These are phyloP conservation scores for Dioszegia crocea DNA, from an alignment of 768 basidiomycete species.

Conservation along the genomic window DNA sequence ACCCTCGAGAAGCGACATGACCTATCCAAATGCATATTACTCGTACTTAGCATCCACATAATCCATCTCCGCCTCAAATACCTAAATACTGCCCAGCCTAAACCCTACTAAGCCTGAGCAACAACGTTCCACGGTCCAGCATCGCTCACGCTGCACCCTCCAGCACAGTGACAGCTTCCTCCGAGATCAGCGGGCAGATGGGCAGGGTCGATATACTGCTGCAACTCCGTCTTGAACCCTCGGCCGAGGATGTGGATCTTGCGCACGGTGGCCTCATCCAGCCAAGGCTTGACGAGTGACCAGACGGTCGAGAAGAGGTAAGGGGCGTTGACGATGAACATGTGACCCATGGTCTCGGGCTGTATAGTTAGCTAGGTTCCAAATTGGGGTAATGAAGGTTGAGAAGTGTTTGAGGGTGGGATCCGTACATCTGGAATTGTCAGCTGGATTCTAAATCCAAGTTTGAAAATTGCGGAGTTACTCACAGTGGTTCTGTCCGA, in stretches of 20 bases:
- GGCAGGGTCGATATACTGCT: conserved; percentile 76
- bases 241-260: conserved; percentile 89
- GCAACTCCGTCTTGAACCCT: conserved; percentile 67
- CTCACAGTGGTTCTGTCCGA: conserved; percentile 78
- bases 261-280: conserved; percentile 88
- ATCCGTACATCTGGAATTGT: not conserved
- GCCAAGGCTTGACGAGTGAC: conserved; percentile 82
- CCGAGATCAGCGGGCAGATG: conserved; percentile 83
- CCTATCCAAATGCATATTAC: too few species aligned
- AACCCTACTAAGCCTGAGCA: conserved; percentile 3
- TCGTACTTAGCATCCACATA: too few species aligned
- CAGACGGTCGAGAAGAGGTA: conserved; percentile 88
- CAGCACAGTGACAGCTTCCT: conserved; percentile 69
- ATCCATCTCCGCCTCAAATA: too few species aligned
- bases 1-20: too few species aligned
- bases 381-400: not conserved
- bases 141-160: conserved; percentile 81
- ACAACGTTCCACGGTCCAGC: conserved; percentile 78
- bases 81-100: too few species aligned
- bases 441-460: not conserved
- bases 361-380: conserved; percentile 8
- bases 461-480: too few species aligned
- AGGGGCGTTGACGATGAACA: conserved; percentile 97
- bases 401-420: not conserved
- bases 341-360: conserved; percentile 73